Evolutionary conservation across 164 flowering plant species (phyloP), one percentile per base, ranked within the genome.

Genomic region (Vitis cinerea): DNA sequence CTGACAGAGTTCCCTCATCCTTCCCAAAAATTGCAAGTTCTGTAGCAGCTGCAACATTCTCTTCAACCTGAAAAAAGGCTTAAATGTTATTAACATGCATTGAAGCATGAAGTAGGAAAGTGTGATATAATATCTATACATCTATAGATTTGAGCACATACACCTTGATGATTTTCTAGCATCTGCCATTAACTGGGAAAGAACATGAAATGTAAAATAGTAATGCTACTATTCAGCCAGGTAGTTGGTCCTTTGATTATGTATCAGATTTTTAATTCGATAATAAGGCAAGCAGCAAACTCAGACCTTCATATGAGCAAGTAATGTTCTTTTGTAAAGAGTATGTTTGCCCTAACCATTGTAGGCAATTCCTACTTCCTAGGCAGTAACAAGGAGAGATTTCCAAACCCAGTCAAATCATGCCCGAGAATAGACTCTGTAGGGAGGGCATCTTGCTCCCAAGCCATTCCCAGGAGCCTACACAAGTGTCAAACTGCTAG

Each of bases 11-110:
- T 60, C 79, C 77, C 61, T 82, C 85, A 72, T 91, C 97, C 61
- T 72, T 82, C 30, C 91, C 97, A 47, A 56, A 55, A 4, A 75
- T 80, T 4, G 75, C 75, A 8, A 90, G 84, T 68, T 95, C 98
- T 50, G 70, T 44, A 9, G 97, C 97, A 68, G 97, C 94, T 47
- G 82, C 86, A 56, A 95, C 88, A 70, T 95, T 95, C 68, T 87
- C 90, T 75, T 85, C 80, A 2, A 93, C 98, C 99, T 95, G 85
- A 62, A 57, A 27, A 17, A 37, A 37, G 44, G 44, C 44, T 37
- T 58, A 8, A 50, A 11, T 27, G 10, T 27, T 29, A 19, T 3
- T 51, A 12, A 14, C 19, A 54, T 23, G 14, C 55, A 3, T 37
- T 13, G 55, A 62, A 12, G 52, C 16, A 31, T 53, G 61, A 4